These are phyloP conservation scores for Yarrowia phangngaensis DNA, from an alignment of 805 yeast genomes.

Conservation along the genomic window DNA sequence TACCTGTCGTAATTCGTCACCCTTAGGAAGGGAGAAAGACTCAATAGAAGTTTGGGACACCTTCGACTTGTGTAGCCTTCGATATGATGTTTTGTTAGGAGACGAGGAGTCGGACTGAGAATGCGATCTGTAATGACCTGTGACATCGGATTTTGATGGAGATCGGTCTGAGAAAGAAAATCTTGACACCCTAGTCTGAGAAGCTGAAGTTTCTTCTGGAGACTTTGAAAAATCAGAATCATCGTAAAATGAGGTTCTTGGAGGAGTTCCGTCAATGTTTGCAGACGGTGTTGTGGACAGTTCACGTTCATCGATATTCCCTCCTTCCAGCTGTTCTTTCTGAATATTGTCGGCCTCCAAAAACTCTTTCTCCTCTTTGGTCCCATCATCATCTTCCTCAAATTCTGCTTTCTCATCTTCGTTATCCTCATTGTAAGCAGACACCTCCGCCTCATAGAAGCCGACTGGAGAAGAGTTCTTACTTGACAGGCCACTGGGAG, in stretches of 20 bases:
- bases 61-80: conserved; percentile 16
- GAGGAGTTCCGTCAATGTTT: too few species aligned
- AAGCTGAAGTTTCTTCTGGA: too few species aligned
- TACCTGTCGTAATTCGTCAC: background rate
- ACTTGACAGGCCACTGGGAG: background rate
- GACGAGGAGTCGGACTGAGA: conserved; percentile 7
- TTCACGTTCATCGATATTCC: too few species aligned
- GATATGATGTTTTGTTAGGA: conserved; percentile 9
- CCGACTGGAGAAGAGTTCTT: too few species aligned
- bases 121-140: conserved; percentile 23
- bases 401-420: background rate
- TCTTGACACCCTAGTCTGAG: conserved; percentile 9
- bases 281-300: too few species aligned
- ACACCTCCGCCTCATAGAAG: conserved; percentile 4
- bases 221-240: too few species aligned
- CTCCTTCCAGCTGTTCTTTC: too few species aligned
- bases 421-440: background rate
- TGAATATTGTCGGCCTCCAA: too few species aligned
- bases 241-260: too few species aligned
- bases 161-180: conserved; percentile 23
- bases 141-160: conserved; percentile 2
- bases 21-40: conserved; percentile 21
- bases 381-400: too few species aligned
- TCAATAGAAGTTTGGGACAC: conserved; percentile 20
- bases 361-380: too few species aligned